phyloP scores from a whole-genome alignment of 345 rosid species.

The Turnera subulata region DNA sequence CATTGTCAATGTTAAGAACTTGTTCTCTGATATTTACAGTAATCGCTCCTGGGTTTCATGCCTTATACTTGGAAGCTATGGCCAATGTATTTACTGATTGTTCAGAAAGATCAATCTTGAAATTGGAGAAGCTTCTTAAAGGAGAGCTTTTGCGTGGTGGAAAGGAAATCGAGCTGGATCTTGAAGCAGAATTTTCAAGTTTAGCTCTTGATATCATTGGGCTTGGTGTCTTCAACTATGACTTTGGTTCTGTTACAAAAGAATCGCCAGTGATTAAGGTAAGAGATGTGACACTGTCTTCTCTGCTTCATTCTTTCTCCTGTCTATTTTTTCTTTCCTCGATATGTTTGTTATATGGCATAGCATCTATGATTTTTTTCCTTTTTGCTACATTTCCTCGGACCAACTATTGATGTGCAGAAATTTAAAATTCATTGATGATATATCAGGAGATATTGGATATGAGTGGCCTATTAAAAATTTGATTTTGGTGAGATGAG shows the following conservation, averaged over 20 bases:
- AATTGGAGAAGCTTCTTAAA: constrained; percentile 64
- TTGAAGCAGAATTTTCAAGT: constrained; percentile 94
- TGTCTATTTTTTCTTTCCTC: not conserved
- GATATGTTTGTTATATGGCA: constrained; percentile 1
- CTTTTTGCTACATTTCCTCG: no score
- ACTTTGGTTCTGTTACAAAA: constrained; percentile 87
- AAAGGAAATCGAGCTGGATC: constrained; percentile 59
- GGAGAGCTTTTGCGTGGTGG: constrained; percentile 36
- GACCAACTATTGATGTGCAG: no score
- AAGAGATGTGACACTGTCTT: not conserved
- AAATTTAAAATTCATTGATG: no score
- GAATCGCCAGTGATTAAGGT: constrained; percentile 98
- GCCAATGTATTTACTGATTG: constrained; percentile 69
- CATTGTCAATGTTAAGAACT: not conserved
- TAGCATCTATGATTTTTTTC: not conserved
- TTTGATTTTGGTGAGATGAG: no score
- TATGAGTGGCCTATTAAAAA: no score
- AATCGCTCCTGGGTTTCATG: constrained; percentile 89
- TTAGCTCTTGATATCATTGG: constrained; percentile 96
- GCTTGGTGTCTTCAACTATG: constrained; percentile 87
- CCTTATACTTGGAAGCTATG: constrained; percentile 86
- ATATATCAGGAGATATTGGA: no score
- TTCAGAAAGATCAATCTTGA: constrained; percentile 63
- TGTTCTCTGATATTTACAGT: constrained; percentile 37
- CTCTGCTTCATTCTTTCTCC: not conserved